phyloP scores from a whole-genome alignment of 2,329 filamentous ascomycete genomes.

The Aspergillus eucalypticola region DNA sequence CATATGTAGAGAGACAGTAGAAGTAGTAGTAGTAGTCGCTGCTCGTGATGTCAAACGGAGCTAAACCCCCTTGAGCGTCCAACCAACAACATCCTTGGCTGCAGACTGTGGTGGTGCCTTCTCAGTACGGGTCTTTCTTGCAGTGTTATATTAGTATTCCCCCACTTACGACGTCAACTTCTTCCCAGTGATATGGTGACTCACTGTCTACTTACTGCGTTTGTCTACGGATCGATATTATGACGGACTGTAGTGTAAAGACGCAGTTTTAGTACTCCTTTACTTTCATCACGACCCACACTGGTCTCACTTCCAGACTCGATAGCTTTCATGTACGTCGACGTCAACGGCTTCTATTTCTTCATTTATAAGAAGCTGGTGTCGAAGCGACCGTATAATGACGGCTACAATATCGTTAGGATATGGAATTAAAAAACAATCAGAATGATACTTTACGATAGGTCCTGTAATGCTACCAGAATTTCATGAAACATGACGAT shows the following conservation, averaged over 20 bases:
- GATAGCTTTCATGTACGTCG: neutral
- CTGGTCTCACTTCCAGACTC: neutral
- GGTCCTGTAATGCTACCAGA: neutral
- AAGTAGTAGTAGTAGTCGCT: neutral
- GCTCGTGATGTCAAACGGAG: neutral
- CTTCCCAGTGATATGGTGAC: neutral
- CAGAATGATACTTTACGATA: neutral
- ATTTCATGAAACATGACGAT: neutral
- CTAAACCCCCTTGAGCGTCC: constrained; percentile 2
- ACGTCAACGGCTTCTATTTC: neutral
- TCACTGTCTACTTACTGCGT: neutral
- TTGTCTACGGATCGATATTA: neutral
- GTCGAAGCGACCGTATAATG: neutral
- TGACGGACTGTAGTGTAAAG: neutral
- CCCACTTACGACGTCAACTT: neutral
- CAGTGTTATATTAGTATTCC: neutral
- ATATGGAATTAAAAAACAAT: neutral
- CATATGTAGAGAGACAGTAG: neutral
- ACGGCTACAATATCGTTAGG: neutral
- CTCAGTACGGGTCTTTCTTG: neutral
- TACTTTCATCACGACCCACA: neutral
- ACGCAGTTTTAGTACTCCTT: neutral
- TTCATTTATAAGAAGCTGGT: neutral
- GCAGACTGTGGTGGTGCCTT: neutral
- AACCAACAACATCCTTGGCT: neutral